phyloP scores from a whole-genome alignment of 1,284 basidiomycete species.

The Xanthoconium separans region DNA sequence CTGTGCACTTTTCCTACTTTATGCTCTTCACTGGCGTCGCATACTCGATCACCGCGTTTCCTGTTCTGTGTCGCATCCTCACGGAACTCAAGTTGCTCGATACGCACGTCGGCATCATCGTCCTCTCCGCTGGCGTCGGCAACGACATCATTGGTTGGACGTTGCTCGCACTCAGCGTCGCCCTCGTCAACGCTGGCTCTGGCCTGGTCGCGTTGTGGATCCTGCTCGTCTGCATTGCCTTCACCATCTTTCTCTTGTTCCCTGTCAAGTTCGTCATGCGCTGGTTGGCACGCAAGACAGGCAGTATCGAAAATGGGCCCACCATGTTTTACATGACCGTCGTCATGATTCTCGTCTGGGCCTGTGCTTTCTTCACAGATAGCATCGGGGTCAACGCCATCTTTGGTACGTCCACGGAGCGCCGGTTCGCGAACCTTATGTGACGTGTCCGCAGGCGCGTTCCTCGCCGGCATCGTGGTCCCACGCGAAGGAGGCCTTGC shows the following conservation, averaged over 20 bases:
- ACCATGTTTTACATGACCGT: conserved; percentile 79
- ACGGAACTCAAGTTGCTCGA: conserved; percentile 84
- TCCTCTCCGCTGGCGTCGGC: conserved; percentile 90
- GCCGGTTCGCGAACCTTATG: conserved; percentile 23
- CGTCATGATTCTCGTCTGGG: conserved; percentile 76
- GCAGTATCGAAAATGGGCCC: conserved; percentile 78
- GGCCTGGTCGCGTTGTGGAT: conserved; percentile 80
- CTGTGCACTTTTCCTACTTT: conserved; percentile 80
- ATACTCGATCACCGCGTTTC: conserved; percentile 92
- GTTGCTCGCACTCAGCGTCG: conserved; percentile 82
- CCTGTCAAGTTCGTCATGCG: conserved; percentile 61
- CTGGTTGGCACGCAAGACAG: conserved; percentile 77
- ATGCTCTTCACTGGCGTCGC: conserved; percentile 93
- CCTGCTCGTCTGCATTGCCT: conserved; percentile 78
- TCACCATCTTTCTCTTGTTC: conserved; percentile 77
- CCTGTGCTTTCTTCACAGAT: conserved; percentile 90
- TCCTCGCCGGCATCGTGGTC: conserved; percentile 86
- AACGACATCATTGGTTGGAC: conserved; percentile 84
- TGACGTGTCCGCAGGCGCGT: conserved; percentile 56
- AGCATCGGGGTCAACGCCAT: conserved; percentile 92
- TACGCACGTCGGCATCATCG: conserved; percentile 90
- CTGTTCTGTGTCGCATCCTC: conserved; percentile 87
- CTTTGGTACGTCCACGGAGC: conserved; percentile 51
- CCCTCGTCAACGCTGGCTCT: conserved; percentile 81
- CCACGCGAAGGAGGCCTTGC: conserved; percentile 87